Base-by-base conservation (phyloP, 2,329 filamentous ascomycete genomes). In the Aureobasidium sp. region DNA sequence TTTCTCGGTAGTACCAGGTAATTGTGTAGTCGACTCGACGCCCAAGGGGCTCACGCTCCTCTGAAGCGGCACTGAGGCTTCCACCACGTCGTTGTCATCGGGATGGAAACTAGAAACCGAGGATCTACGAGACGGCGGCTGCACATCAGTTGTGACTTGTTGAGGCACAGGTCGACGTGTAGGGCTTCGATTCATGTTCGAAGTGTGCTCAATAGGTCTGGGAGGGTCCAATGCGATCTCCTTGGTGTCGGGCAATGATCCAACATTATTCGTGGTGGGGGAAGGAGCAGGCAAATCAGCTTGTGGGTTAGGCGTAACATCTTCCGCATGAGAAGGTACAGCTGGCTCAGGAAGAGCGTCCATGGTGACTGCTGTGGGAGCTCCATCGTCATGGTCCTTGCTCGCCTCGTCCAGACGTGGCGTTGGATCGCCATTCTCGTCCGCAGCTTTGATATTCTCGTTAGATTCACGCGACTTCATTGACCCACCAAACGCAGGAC, bases 401-500 rank as follows among this genome's bases (percentile, higher is more conserved):
- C 21, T 11, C 40, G 40, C 11, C 27, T 15, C 40, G 37, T 57
- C 40, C 53, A 54, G 5, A 15, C n/a, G 15, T 27, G 37, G 31
- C n/a, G 25, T 37, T 10, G 40, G 53, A 13, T 35, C 29, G 9
- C 37, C 53, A 27, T 46, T 57, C 29, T 45, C 40, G 11, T 29
- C 13, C 7, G 13, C 29, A 7, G 9, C 19, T 27, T 35, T 46
- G 10, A 57, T 49, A 29, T 57, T 60, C 23, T 51, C 54, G 17
- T 40, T 58, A 15, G 50, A 54, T 15, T 54, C 53, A 17, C 47
- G 45, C 17, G 47, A 57, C 9, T 9, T 40, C 58, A 60, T 60
- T n/a, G 62, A 61, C 1, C 55, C 59, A 15, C 40, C 42, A 25
- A 46, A 57, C 1, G 38, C 59, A n/a, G 63, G 63, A 49, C 63